Conservation (phyloP, 2,329 filamentous ascomycete species). For the Colletotrichum sp. region DNA sequence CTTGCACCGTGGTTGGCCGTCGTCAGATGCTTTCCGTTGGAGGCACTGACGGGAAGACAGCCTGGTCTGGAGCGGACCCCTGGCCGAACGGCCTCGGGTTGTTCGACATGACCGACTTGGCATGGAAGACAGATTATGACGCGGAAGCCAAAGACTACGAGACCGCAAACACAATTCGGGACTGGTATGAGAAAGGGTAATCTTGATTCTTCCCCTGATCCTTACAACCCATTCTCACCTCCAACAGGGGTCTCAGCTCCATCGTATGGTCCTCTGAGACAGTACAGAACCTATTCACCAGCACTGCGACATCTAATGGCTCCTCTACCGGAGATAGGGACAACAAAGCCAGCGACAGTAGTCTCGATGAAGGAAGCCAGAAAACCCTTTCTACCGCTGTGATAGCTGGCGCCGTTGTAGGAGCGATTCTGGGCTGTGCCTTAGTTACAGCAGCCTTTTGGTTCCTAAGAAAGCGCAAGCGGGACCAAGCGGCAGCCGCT, state of each 20-base stretch:
- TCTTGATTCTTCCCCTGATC: neutral
- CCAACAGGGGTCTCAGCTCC: neutral
- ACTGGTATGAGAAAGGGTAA: slow-evolving; percentile 17
- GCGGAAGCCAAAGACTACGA: slow-evolving; percentile 8
- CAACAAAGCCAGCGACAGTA: neutral
- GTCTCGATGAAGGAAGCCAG: neutral
- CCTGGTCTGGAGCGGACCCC: neutral
- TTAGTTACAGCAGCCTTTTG: neutral
- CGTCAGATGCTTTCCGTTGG: slow-evolving; percentile 19
- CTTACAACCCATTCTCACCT: neutral
- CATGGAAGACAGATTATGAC: slow-evolving; percentile 14
- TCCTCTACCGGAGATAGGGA: neutral
- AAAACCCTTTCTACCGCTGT: neutral
- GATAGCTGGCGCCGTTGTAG: neutral
- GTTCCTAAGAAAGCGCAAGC: neutral
- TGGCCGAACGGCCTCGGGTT: slow-evolving; percentile 15
- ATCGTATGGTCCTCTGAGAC: slow-evolving; percentile 8
- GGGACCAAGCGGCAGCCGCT: neutral
- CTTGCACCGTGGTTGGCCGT: slow-evolving; percentile 9
- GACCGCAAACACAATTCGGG: neutral
- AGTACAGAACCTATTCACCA: neutral
- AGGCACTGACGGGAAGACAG: neutral
- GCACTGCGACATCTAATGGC: neutral
- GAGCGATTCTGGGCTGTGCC: neutral
- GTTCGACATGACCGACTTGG: slow-evolving; percentile 11